Base-by-base conservation (phyloP, 1,284 basidiomycete species). In the Amylostereum areolatum region DNA sequence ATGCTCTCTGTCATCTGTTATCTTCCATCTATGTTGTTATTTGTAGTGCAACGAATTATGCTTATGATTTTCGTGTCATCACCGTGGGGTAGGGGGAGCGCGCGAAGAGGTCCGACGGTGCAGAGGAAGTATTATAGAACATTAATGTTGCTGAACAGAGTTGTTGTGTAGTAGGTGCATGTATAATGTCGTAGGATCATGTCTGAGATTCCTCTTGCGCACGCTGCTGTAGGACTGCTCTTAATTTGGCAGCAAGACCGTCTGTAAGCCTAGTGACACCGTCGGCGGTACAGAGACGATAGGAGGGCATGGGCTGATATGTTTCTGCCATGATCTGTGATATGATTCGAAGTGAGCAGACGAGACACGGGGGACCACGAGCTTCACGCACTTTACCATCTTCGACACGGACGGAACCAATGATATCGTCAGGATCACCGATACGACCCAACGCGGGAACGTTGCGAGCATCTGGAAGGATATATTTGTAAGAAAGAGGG, bases 251-350 rank as follows among this genome's bases (percentile, higher is more conserved):
- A 30, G 75, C 71, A 7, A 88, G 68, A 2, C 83, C 83, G 3
- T 79, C 75, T 0, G 85, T 85, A 39, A 89, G 71, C 50, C 79
- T 75, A 1, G 73, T 70, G 0, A 85, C 67, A 1, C 86, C 87
- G 53, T 89, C 84, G 3, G 73, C 62, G 0, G 88, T 90, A 62
- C 82, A 86, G 12, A 90, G 57, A 28, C 88, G 78, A 62, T 90
- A 91, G 3, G 86, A 74, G 0, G 88, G 86, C 88, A 90, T 90
- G 2, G 83, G 73, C 57, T 85, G 77, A 57, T 90, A 91, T 1
- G 87, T 89, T 10, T 84, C 79, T 0, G 80, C 59, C 7, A 78
- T 60, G 30, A 89, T 83, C 84, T 88, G 52, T 27, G 47, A 27
- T 29, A 39, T 8, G 12, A 1, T 10, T 10, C 2, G 30, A 9